Percentiles rank a stretch among this genome's conserved stretches.
Evolutionary conservation across 495 filamentous ascomycete genomes (phyloP).

Genomic region (Hypoxylon rickii): DNA sequence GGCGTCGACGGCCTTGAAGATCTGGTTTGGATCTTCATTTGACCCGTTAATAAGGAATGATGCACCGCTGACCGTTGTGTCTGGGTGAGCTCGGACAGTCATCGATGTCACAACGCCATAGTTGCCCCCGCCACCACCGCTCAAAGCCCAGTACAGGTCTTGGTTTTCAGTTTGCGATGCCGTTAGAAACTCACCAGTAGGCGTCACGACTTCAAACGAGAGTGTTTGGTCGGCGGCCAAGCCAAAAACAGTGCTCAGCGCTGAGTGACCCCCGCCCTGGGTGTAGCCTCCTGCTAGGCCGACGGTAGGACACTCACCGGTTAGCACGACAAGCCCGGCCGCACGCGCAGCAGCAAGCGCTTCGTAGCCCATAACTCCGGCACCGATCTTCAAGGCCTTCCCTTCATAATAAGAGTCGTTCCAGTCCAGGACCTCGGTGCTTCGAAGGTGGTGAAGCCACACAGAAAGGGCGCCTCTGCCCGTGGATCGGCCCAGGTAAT

Average conservation of each 20-base stretch:
- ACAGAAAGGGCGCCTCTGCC: constrained; percentile 54
- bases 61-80: constrained; percentile 33
- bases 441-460: constrained; percentile 59
- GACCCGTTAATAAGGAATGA: constrained; percentile 25
- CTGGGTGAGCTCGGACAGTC: constrained; percentile 45
- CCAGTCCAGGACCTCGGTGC: constrained; percentile 49
- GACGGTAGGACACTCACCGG: constrained; percentile 33
- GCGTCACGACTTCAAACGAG: constrained; percentile 55
- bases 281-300: constrained; percentile 48
- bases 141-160: constrained; percentile 67
- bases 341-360: constrained; percentile 46
- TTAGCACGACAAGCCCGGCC: constrained; percentile 49
- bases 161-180: constrained; percentile 49
- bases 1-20: constrained; percentile 45
- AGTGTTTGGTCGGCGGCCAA: constrained; percentile 54
- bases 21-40: constrained; percentile 37
- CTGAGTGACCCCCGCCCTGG: constrained; percentile 54
- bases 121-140: constrained; percentile 60
- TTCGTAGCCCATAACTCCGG: constrained; percentile 57
- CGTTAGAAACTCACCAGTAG: constrained; percentile 53
- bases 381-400: constrained; percentile 47
- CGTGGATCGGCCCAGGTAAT: constrained; percentile 61
- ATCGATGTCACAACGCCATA: constrained; percentile 59
- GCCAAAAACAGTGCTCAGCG: constrained; percentile 47
- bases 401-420: constrained; percentile 48